These are phyloP conservation scores for Gymnopilus dilepis DNA, from an alignment of 768 basidiomycete species.

Conservation along the genomic window DNA sequence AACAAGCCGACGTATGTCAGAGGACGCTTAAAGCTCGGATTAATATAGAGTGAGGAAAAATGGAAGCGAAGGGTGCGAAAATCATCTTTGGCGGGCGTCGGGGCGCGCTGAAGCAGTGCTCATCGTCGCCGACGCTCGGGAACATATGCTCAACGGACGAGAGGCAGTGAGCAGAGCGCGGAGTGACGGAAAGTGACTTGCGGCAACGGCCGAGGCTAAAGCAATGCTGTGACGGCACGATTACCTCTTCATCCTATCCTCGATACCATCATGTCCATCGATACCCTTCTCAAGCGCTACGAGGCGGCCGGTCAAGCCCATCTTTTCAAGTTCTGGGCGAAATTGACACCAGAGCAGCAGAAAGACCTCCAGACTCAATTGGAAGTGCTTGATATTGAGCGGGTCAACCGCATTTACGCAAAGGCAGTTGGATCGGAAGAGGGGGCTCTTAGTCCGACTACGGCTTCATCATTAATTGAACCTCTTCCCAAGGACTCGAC, in stretches of 20 bases:
- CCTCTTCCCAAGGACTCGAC: slow-evolving; percentile 83
- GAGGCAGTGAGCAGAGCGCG: neutral
- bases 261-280: slow-evolving; percentile 56
- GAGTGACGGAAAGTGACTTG: neutral
- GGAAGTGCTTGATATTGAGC: slow-evolving; percentile 79
- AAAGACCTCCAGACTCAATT: slow-evolving; percentile 72
- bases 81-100: neutral
- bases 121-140: slow-evolving; percentile 5
- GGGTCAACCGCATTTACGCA: slow-evolving; percentile 88
- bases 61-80: slow-evolving; percentile 5
- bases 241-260: slow-evolving; percentile 14
- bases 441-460: slow-evolving; percentile 44
- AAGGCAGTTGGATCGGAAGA: slow-evolving; percentile 76
- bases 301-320: slow-evolving; percentile 86
- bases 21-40: slow-evolving; percentile 6
- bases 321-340: slow-evolving; percentile 86
- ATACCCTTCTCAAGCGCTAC: slow-evolving; percentile 66
- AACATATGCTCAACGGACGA: neutral
- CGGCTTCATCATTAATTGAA: slow-evolving; percentile 60
- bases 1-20: slow-evolving; percentile 2
- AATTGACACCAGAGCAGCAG: slow-evolving; percentile 69
- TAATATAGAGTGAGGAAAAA: neutral
- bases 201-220: slow-evolving; percentile 30
- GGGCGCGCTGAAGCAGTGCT: neutral
- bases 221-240: slow-evolving; percentile 13